Base-by-base conservation (phyloP, 306 rosid genomes). In the Psophocarpus tetragonolobus region DNA sequence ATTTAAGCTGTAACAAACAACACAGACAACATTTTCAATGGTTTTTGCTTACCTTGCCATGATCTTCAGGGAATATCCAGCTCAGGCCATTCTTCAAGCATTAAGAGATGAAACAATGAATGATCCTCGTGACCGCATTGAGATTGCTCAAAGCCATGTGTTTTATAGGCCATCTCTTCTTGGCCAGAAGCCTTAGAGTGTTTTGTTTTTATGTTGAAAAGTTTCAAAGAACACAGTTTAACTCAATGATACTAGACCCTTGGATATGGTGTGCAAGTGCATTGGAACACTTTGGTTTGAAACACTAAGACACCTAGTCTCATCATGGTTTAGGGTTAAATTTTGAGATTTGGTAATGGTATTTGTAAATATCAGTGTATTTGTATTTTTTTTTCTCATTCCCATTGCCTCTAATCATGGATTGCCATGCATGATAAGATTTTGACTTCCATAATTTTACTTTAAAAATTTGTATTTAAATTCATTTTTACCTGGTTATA, bases 121-220 rank as follows among this genome's bases (percentile, higher is more conserved):
- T 21, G 98, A 94, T 82, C 97, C 97, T 2, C 92, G 98, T 24
- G 98, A 94, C 45, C 97, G 95, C 24, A 94, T 94, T 24, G 87
- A 85, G 88, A 94, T 94, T 3, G 97, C 98, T 0, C 97, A 94
- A 77, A 87, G 92, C 74, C 97, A 92, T 74, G 95, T 83, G 24
- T 85, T 84, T 84, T 94, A 90, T 81, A 84, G 84, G 83, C 98
- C 97, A 48, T 94, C 92, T 23, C 98, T 94, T 86, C 97, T 92
- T 69, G 93, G 97, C 53, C 92, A 88, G 45, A 51, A 81, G 33
- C 82, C 84, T 53, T 90, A 73, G 85, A 85, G 51, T 42, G 48
- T 44, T 44, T 44, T 44, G 51, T 44, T 44, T 44, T 44, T 14
- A 5, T 7, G 18, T 44, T 44, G 18, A 14, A 44, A 44, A 14